Evolutionary conservation across 495 filamentous ascomycete genomes (phyloP).

Genomic region (Penicillium paxilli): DNA sequence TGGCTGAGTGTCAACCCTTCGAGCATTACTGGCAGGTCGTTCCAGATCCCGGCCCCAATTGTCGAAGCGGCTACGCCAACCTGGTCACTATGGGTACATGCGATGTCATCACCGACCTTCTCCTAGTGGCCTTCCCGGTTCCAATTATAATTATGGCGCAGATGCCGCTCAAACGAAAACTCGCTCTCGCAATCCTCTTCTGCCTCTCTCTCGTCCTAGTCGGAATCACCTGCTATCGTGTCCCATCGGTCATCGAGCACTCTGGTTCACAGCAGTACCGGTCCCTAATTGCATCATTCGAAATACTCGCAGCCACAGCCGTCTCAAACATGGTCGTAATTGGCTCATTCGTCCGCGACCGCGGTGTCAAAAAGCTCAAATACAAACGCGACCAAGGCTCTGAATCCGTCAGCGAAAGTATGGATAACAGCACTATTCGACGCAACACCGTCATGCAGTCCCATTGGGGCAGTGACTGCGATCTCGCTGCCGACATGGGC

Average conservation of each 20-base stretch:
- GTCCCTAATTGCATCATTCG: conserved; percentile 74
- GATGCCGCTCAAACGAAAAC: conserved; percentile 67
- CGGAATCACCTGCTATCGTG: conserved; percentile 71
- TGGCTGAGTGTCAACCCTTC: conserved; percentile 86
- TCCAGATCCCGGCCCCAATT: conserved; percentile 82
- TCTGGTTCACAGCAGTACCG: conserved; percentile 70
- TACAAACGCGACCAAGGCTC: conserved; percentile 60
- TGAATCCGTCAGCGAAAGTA: conserved; percentile 50
- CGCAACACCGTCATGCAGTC: conserved; percentile 52
- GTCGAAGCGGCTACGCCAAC: conserved; percentile 80
- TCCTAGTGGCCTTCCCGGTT: conserved; percentile 85
- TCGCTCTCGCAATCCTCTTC: conserved; percentile 71
- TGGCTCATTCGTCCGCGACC: conserved; percentile 78
- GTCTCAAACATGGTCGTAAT: conserved; percentile 78
- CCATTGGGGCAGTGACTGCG: conserved; percentile 81
- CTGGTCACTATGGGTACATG: conserved; percentile 83
- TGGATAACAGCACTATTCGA: conserved; percentile 51
- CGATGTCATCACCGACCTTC: conserved; percentile 84
- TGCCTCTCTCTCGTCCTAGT: conserved; percentile 76
- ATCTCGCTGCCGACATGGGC: conserved; percentile 73
- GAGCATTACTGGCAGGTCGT: conserved; percentile 86
- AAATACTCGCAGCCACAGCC: conserved; percentile 73
- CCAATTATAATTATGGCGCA: conserved; percentile 75
- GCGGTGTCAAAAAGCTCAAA: conserved; percentile 75
- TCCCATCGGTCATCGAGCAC: conserved; percentile 65